These are phyloP conservation scores for Syncephalastrum racemosum DNA, from an alignment of 371 early-diverging fungal genomes.

Conservation along the genomic window DNA sequence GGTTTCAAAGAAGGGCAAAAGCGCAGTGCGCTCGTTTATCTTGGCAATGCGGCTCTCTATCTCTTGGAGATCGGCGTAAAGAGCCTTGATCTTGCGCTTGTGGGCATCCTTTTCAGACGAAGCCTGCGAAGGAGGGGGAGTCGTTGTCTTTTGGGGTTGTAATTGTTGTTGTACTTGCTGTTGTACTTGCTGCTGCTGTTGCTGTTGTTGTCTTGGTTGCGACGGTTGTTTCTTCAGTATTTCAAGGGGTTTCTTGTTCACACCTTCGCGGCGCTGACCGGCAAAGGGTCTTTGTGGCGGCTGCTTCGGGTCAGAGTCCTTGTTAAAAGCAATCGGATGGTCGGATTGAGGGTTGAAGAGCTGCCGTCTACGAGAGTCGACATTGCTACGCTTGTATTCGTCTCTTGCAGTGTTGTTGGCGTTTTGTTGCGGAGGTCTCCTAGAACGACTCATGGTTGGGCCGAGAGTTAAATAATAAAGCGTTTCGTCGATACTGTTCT, in stretches of 20 bases:
- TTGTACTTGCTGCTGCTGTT: conserved; percentile 13
- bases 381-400: background rate
- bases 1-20: conserved; percentile 14
- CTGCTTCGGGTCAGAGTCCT: conserved; percentile 3
- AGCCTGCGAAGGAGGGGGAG: background rate
- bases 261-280: conserved; percentile 10
- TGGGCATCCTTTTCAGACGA: conserved; percentile 10
- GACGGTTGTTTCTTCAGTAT: background rate
- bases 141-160: background rate
- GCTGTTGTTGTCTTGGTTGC: background rate
- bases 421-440: no score
- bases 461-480: no score
- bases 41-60: conserved; percentile 32
- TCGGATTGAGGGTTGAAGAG: conserved; percentile 41
- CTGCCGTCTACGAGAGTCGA: conserved; percentile 21
- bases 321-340: conserved; percentile 41
- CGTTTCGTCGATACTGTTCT: no score
- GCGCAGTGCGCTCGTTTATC: conserved; percentile 6
- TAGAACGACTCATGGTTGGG: no score
- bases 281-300: conserved; percentile 5
- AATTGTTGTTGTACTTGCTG: conserved; percentile 11
- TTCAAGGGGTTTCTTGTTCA: conserved; percentile 1
- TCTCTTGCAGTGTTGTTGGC: no score
- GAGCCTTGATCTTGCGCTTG: conserved; percentile 20
- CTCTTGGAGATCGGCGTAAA: conserved; percentile 23